Evolutionary conservation across 208 protist species (phyloP), one percentile per base, ranked within the genome.

Genomic region (Leishmania aethiopica): DNA sequence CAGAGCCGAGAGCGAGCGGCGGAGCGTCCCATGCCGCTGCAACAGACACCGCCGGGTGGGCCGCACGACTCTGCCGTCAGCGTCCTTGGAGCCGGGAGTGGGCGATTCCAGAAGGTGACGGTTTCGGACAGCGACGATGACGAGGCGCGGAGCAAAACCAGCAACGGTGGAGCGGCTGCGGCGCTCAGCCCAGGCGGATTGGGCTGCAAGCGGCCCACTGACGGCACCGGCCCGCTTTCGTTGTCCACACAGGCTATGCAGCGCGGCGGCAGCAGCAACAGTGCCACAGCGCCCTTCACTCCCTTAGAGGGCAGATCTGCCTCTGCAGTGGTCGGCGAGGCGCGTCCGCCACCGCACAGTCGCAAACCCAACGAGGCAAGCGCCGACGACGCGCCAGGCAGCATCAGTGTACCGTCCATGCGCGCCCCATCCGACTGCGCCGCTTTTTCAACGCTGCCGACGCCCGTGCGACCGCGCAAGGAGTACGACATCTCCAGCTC

Each of bases 401-500:
- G 4, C 40, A 15, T n/a, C n/a, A 60, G 57, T 53, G 40, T 19
- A 19, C 25, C 2, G 25, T 3, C 8, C 17, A 49, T 40, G 17
- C 35, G 10, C 32, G 22, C 45, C 1, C 7, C 35, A 8, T 22
- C 19, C 37, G 22, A 42, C 73, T n/a, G 32, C 62, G 37, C 32
- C 67, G 71, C 51, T 51, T 19, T 2, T 32, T 13, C 45, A 17
- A 11, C 51, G 8, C 71, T 80, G 76, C 70, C 80, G 53, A 25
- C 59, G 64, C 76, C 73, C 25, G 67, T 86, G 57, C 74, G 75
- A 10, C 81, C 81, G 32, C 85, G 84, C 22, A 67, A 81, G n/a
- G 83, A 92, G 62, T 72, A 72, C 40, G 84, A 90, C 74, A 82
- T 93, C 53, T 81, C 86, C 1, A 66, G 70, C 19, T 62, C 53